A percentile compares a stretch with the other conserved stretches of the same genome.
Evolutionary conservation across 2,329 filamentous ascomycete genomes (phyloP).

Genomic region (Calycina marina): DNA sequence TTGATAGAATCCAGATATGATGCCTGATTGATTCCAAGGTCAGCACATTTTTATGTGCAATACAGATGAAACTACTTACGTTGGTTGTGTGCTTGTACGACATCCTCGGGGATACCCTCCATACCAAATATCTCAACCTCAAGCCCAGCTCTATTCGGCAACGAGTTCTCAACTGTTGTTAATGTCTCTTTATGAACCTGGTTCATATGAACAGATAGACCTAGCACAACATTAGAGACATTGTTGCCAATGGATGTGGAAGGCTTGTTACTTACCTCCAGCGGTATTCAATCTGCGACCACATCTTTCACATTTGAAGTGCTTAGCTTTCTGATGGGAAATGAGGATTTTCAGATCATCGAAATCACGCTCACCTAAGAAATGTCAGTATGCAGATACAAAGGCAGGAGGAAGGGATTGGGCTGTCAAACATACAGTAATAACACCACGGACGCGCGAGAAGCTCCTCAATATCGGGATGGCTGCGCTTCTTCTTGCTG

Average conservation of each 20-base stretch:
- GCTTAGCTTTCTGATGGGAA: conserved; percentile 96
- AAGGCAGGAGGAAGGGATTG: conserved; percentile 1
- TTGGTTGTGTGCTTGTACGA: conserved; percentile 71
- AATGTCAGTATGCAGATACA: conserved; percentile 11
- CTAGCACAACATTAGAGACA: conserved; percentile 32
- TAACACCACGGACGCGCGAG: conserved; percentile 89
- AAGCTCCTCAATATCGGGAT: conserved; percentile 78
- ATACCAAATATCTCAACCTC: conserved; percentile 97
- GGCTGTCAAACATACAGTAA: conserved; percentile 53
- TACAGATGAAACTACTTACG: too few relatives aligned
- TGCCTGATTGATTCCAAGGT: too few relatives aligned
- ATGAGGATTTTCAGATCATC: conserved; percentile 95
- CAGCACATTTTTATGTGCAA: too few relatives aligned
- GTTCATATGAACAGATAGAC: conserved; percentile 91
- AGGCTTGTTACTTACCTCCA: conserved; percentile 69
- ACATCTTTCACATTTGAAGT: conserved; percentile 94
- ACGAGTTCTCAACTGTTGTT: conserved; percentile 77
- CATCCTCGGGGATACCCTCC: conserved; percentile 85
- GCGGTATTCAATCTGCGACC: conserved; percentile 81
- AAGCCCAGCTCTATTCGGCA: conserved; percentile 70
- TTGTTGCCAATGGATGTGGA: too few relatives aligned
- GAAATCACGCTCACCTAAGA: conserved; percentile 75
- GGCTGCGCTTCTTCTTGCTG: conserved; percentile 82
- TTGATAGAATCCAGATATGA: conserved; percentile 74
- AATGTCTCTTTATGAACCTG: conserved; percentile 96